Evolutionary conservation across 2,329 filamentous ascomycete species (phyloP).

Genomic region (Dactylellina parvicollis): DNA sequence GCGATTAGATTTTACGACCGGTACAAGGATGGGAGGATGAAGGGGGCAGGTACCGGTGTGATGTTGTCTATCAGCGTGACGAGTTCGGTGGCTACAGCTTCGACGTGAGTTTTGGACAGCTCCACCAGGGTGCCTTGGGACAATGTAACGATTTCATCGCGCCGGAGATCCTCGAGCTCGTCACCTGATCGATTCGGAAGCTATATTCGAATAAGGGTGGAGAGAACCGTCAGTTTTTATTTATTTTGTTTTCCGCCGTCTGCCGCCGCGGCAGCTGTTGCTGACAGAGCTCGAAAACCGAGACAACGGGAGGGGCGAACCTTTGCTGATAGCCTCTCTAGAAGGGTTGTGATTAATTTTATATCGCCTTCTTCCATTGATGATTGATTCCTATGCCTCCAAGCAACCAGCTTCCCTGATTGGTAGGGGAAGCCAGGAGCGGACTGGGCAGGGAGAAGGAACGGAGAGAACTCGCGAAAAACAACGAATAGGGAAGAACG

Average conservation of each 20-base stretch:
- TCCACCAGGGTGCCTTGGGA: constrained; percentile 57
- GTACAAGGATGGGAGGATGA: neutral
- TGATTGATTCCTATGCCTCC: constrained; percentile 45
- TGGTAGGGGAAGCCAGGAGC: neutral
- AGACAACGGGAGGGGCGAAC: constrained; percentile 36
- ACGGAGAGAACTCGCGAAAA: neutral
- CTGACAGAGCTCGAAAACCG: neutral
- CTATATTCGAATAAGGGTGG: constrained; percentile 36
- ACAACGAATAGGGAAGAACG: neutral
- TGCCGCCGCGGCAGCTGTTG: neutral
- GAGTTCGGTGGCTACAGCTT: constrained; percentile 56
- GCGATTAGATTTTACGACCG: constrained; percentile 16
- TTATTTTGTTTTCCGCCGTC: neutral
- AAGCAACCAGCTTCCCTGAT: constrained; percentile 25
- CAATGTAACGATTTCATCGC: constrained; percentile 58
- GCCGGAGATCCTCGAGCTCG: constrained; percentile 58
- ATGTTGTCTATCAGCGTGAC: constrained; percentile 57
- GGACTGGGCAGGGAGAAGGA: neutral
- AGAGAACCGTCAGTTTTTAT: neutral
- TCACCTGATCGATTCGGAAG: constrained; percentile 58
- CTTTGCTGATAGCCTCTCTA: constrained; percentile 58
- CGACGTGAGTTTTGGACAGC: constrained; percentile 57
- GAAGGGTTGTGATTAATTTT: constrained; percentile 58
- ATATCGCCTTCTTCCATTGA: constrained; percentile 58
- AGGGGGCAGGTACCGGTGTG: constrained; percentile 55